phyloP scores from a whole-genome alignment of 331 rosid genomes.

The Arachis monticola region DNA sequence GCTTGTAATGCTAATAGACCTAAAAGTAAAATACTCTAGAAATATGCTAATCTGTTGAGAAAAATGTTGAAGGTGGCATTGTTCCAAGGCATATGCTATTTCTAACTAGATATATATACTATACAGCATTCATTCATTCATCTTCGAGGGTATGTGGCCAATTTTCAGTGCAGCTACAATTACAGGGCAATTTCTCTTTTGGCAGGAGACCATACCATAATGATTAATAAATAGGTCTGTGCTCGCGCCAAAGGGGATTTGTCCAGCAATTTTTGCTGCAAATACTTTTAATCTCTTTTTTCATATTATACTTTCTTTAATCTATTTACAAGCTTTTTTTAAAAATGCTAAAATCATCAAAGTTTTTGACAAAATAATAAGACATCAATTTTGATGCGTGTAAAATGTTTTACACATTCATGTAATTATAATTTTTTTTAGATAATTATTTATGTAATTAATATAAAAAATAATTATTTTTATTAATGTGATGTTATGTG shows the following conservation, averaged over 20 bases:
- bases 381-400: too few species aligned
- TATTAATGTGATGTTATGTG: too few species aligned
- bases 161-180: slow-evolving; percentile 6
- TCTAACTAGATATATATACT: background rate
- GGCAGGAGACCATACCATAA: slow-evolving; percentile 11
- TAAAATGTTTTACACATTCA: too few species aligned
- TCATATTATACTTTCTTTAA: background rate
- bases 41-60: background rate
- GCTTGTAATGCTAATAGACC: background rate
- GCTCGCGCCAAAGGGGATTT: slow-evolving; percentile 32
- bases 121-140: background rate
- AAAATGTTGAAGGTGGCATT: slow-evolving; percentile 8
- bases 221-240: background rate
- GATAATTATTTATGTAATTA: too few species aligned
- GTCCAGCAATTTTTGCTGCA: slow-evolving; percentile 31
- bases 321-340: background rate
- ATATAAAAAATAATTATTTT: too few species aligned
- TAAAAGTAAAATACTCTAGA: background rate
- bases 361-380: too few species aligned
- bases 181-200: slow-evolving; percentile 31
- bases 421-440: too few species aligned
- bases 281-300: background rate
- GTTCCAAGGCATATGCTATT: slow-evolving; percentile 26
- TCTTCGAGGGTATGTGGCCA: background rate
- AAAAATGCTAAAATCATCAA: too few species aligned